These are phyloP conservation scores for Shiraia sp. DNA, from an alignment of 2,329 filamentous ascomycete species.

Conservation along the genomic window DNA sequence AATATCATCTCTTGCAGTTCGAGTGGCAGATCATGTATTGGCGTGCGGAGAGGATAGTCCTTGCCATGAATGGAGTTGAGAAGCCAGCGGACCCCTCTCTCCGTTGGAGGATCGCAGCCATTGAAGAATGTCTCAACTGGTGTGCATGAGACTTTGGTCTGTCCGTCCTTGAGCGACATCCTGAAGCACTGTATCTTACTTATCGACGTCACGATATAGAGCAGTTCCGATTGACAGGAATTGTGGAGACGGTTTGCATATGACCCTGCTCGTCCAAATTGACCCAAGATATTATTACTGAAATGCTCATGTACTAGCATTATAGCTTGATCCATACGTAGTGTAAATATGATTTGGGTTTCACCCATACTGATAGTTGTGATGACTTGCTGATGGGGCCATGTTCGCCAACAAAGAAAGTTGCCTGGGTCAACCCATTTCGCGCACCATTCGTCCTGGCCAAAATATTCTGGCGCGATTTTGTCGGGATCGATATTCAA, in stretches of 20 bases:
- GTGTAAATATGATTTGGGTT: conserved; percentile 3
- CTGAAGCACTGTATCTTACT: conserved; percentile 4
- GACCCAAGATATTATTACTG: background rate
- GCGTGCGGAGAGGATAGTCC: conserved; percentile 2
- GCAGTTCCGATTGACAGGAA: too few relatives aligned
- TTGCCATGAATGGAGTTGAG: conserved; percentile 8
- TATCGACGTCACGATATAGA: conserved; percentile 9
- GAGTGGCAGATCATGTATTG: conserved; percentile 3
- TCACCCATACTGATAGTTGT: conserved; percentile 1
- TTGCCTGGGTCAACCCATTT: background rate
- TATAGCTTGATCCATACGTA: conserved; percentile 2
- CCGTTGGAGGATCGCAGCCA: background rate
- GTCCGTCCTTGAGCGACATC: background rate
- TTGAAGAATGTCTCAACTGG: conserved; percentile 2
- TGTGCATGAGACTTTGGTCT: conserved; percentile 1
- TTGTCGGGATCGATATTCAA: conserved; percentile 6
- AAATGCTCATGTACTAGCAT: conserved; percentile 8
- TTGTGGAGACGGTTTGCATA: background rate
- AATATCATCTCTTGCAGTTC: conserved; percentile 12
- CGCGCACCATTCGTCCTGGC: too few relatives aligned
- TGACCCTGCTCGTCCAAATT: background rate
- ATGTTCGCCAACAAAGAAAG: conserved; percentile 5
- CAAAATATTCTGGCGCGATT: too few relatives aligned
- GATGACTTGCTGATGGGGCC: conserved; percentile 4
- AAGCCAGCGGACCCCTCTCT: conserved; percentile 4